Evolutionary conservation across 202 grass and related monocot genomes (phyloP), one percentile per base, ranked within the genome.

Genomic region (Zizania palustris): DNA sequence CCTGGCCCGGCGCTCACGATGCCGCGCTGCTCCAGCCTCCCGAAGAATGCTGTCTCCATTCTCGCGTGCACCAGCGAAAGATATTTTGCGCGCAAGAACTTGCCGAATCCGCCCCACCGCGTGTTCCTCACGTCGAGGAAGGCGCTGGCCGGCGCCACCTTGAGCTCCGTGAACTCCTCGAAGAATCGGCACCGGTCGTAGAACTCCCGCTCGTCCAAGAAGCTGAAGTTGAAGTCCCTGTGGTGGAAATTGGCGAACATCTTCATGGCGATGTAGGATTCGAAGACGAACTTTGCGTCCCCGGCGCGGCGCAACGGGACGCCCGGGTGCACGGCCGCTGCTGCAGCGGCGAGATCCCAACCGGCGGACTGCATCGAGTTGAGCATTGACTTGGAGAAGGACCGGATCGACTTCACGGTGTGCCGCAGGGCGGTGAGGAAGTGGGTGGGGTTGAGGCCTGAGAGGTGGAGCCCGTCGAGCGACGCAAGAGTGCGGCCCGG

Each of bases 21-120:
- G 65, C 88, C 86, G 35, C 93, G 84, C 75, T 97, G 93, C 56
- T 97, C 90, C 55, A 91, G 88, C 19, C 85, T 46, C 34, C 88
- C 88, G 53, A 93, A 97, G 87, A 97, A 93, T 1, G 93, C 92
- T 21, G 90, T 75, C 84, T 97, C 93, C 93, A 97, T 97, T 83
- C 83, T 89, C 3, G 93, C 88, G 79, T 97, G 93, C 11, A 97
- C 88, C 54, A 97, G 78, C 11, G 93, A 89, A 45, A 97, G 77
- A 73, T 97, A 97, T 81, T 97, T 97, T 20, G 86, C 90, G 46
- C 86, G 85, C 14, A 85, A 61, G 83, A 93, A 97, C 77, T 89
- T 93, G 63, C 88, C 90, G 69, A 96, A 84, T 0, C 85, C 88
- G 50, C 60, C 46, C 93, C 87, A 93, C 66, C 84, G 74, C 45